Evolutionary conservation across 768 basidiomycete genomes (phyloP), one percentile per base, ranked within the genome.

Genomic region (Cystofilobasidium macerans): DNA sequence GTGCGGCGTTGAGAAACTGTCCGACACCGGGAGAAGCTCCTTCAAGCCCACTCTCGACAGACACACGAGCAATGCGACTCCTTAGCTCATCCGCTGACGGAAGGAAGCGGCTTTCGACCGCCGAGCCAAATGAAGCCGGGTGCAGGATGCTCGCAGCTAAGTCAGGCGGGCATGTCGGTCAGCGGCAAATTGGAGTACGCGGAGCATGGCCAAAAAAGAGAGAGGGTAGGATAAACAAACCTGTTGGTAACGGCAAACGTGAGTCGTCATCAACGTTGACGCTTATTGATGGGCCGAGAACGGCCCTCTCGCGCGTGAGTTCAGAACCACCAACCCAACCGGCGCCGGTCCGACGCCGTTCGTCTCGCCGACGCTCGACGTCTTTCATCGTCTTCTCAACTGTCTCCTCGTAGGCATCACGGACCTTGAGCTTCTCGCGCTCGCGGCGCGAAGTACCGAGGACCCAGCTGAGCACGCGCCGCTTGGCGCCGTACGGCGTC

Each of bases 321-420:
- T 67, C 65, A 16, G 58, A 36, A 4, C 59, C 65, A 24, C 65
- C 65, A 4, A 67, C 22, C 65, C 65, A 67, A 22, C 65, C 65
- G 18, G 47, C 54, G 8, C 65, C 65, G 8, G 47, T 30, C 54
- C 26, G 40, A 16, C 65, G 48, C 12, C 65, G 48, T 26, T 57
- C 60, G 12, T 67, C 65, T 28, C 65, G 48, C n/a, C 35, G 45
- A 12, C 48, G 54, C 28, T 64, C 65, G 38, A 54, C 53, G 12
- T 56, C 53, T 8, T 38, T 45, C 9, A 45, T 57, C 13, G 43
- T 30, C 26, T 54, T 53, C 6, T 43, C 60, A 6, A 22, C 45
- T 5, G 26, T 51, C 16, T 53, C 65, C 1, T 42, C 40, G 16
- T 36, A 9, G 3, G 26, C 24, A 30, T 56, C 54, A 6, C 45